These are phyloP conservation scores for Mucor velutinosus DNA, from an alignment of 371 early-diverging fungal species.

Conservation along the genomic window DNA sequence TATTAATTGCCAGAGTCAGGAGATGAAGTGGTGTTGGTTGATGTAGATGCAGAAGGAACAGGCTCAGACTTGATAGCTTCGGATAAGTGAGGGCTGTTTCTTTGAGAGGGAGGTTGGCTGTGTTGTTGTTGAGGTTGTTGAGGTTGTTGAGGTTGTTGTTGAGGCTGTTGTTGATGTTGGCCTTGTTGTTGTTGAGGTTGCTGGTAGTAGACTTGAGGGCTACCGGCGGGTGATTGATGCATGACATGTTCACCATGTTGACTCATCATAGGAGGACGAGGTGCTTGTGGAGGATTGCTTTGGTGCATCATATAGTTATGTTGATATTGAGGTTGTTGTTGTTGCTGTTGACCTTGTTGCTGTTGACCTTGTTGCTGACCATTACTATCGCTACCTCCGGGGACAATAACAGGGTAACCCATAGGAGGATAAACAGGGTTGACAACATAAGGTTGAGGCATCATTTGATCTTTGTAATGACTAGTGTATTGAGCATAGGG, in stretches of 20 bases:
- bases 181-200: slow-evolving; percentile 15
- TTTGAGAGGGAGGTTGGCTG: slow-evolving; percentile 30
- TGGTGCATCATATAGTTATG: slow-evolving; percentile 24
- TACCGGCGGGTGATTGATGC: slow-evolving; percentile 22
- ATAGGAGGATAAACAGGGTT: slow-evolving; percentile 46
- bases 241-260: slow-evolving; percentile 26
- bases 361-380: slow-evolving; percentile 15
- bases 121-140: slow-evolving; percentile 24
- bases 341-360: slow-evolving; percentile 13
- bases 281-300: slow-evolving; percentile 18
- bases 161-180: slow-evolving; percentile 12
- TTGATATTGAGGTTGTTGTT: slow-evolving; percentile 22
- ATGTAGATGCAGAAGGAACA: slow-evolving; percentile 44
- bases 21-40: slow-evolving; percentile 46
- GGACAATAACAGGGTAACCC: slow-evolving; percentile 44
- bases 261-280: slow-evolving; percentile 27
- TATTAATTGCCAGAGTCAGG: slow-evolving; percentile 32
- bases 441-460: slow-evolving; percentile 44
- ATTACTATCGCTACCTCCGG: slow-evolving; percentile 27
- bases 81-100: slow-evolving; percentile 31
- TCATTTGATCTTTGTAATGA: slow-evolving; percentile 42
- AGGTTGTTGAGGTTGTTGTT: slow-evolving; percentile 19
- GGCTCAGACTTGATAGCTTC: slow-evolving; percentile 25
- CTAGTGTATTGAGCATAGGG: slow-evolving; percentile 38
- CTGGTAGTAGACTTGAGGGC: slow-evolving; percentile 31